Conservation (phyloP, 352 stramenopile genomes). For the Phytophthora pini region DNA sequence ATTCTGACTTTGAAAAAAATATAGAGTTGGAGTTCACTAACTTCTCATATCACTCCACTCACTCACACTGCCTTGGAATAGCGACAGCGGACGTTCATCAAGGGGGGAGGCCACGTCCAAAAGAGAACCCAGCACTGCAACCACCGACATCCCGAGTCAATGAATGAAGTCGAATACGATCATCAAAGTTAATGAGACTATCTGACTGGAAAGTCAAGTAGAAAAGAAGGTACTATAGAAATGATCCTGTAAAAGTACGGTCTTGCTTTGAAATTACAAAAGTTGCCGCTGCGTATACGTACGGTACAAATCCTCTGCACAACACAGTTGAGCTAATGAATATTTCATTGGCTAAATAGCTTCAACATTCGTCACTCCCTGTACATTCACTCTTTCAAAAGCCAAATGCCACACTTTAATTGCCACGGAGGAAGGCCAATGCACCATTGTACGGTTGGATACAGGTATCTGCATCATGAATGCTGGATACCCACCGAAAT, state of each 20-base stretch:
- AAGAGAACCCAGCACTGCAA: too few species aligned
- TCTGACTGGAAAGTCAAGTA: slow-evolving; percentile 12
- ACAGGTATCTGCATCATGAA: too few species aligned
- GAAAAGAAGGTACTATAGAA: slow-evolving; percentile 25
- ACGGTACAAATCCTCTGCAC: background rate
- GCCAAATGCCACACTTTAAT: background rate
- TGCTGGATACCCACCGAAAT: too few species aligned
- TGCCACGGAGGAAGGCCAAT: background rate
- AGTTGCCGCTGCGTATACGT: background rate
- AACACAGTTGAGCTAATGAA: background rate
- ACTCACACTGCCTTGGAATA: too few species aligned
- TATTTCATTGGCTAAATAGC: background rate
- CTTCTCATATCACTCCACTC: too few species aligned
- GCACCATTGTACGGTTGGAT: background rate
- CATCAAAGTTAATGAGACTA: slow-evolving; percentile 12
- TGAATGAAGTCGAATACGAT: background rate
- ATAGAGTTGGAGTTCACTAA: too few species aligned
- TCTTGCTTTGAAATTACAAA: slow-evolving; percentile 2
- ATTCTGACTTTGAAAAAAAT: too few species aligned
- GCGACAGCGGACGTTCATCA: too few species aligned
- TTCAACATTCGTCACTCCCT: slow-evolving; percentile 1
- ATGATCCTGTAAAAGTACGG: slow-evolving; percentile 22
- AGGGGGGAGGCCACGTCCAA: too few species aligned
- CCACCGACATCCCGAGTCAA: too few species aligned
- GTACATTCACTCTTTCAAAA: background rate